Evolutionary conservation across 768 basidiomycete species (phyloP).

Genomic region (Boletus insuetus): DNA sequence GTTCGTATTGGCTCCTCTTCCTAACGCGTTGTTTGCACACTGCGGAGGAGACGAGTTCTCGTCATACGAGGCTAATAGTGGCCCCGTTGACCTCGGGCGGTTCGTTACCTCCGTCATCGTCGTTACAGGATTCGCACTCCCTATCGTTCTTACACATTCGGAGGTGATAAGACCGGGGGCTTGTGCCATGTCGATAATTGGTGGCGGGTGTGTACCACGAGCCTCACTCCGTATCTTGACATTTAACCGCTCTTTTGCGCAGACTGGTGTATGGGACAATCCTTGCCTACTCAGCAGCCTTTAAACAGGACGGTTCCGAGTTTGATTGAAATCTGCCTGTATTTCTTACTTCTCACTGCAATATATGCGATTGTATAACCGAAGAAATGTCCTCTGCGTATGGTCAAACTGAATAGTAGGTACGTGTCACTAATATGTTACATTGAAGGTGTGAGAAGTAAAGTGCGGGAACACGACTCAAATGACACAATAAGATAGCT

Average conservation of each 20-base stretch:
- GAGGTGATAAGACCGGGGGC: constrained; percentile 81
- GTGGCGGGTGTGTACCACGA: constrained; percentile 62
- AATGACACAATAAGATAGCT: not conserved
- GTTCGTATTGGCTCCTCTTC: constrained; percentile 93
- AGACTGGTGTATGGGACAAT: constrained; percentile 91
- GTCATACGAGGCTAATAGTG: constrained; percentile 65
- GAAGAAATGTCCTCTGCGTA: constrained; percentile 6
- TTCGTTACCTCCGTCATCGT: constrained; percentile 92
- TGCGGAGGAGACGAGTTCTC: constrained; percentile 90
- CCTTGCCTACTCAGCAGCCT: constrained; percentile 79
- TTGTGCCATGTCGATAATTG: constrained; percentile 91
- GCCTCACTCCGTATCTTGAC: not conserved
- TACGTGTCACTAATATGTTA: not conserved
- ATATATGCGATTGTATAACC: constrained; percentile 15
- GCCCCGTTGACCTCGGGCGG: constrained; percentile 85
- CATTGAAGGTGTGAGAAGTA: not conserved
- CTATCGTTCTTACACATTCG: constrained; percentile 89
- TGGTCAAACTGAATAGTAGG: too few species aligned
- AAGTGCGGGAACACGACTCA: not conserved
- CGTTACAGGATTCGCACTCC: constrained; percentile 90
- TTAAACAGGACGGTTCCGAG: constrained; percentile 80
- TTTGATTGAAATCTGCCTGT: constrained; percentile 47
- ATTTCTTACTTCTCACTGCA: constrained; percentile 6
- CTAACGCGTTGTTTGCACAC: constrained; percentile 92
- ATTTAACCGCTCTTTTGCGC: not conserved